Evolutionary conservation across 306 rosid genomes (phyloP), one percentile per base, ranked within the genome.

Genomic region (Quercus dentata): DNA sequence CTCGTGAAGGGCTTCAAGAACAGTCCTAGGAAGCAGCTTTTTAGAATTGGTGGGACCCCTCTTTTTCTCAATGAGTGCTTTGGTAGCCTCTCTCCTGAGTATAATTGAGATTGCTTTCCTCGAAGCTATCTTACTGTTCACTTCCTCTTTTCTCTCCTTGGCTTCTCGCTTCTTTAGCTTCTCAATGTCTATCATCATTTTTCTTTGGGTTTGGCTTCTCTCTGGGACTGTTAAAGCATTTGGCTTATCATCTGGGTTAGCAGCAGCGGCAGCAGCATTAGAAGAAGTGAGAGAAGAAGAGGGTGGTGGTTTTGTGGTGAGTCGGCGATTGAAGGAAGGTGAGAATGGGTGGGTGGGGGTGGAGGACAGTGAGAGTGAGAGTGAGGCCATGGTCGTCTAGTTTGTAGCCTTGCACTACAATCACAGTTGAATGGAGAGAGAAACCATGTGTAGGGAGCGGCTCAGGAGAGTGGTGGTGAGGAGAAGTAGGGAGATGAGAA

Each of bases 1-100:
- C 80, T 94, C 99, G 52, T 94, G 87, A 25, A 92, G 91, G 2
- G 99, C 94, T 86, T 94, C 97, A 10, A 94, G 95, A 0, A 94
- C 89, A 51, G 97, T 94, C 67, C 90, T 79, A 3, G 98, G 98
- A 25, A 92, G 92, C 75, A 92, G 89, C 77, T 87, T 94, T 86
- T 90, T 94, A 58, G 98, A 86, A n/a, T 88, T 89, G 31, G 28
- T 88, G 49, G 92, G 86, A 10, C 98, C 95, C 80, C 86, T 84
- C 86, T 87, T 92, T 87, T 83, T 88, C 79, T 94, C 98, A 23
- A 92, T 94, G 28, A 89, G 10, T 27, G 94, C 97, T 73, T 92
- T 94, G 1, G 97, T 90, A 31, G 98, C 97, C 57, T 94, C 98
- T 84, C 98, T 82, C 9, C 94, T 83, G 18, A 94, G 91, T 28